phyloP scores from a whole-genome alignment of 2,329 filamentous ascomycete genomes.

The Cercospora sp. region DNA sequence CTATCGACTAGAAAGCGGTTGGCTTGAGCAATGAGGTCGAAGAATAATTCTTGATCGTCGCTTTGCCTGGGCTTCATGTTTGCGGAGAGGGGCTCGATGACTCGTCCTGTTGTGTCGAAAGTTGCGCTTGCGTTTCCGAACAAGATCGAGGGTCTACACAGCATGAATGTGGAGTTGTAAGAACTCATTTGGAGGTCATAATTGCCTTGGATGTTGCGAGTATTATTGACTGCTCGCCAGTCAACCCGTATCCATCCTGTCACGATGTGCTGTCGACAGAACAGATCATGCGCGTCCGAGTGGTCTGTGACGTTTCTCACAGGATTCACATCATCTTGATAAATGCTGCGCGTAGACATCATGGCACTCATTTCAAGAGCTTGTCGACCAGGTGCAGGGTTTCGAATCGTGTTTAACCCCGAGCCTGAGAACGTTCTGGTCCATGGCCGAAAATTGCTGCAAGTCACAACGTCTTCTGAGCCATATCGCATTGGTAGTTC shows the following conservation, averaged over 20 bases:
- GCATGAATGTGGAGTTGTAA: no score
- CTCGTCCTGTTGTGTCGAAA: no score
- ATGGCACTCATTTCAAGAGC: conserved; percentile 17
- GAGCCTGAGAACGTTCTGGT: background rate
- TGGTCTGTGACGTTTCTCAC: no score
- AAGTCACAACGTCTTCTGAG: background rate
- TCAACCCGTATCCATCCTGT: conserved; percentile 36
- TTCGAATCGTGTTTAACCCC: background rate
- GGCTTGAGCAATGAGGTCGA: conserved; percentile 20
- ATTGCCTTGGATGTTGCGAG: no score
- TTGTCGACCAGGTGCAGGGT: conserved; percentile 5
- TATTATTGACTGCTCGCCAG: background rate
- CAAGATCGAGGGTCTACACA: no score
- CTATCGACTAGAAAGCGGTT: conserved; percentile 25
- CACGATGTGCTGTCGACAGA: conserved; percentile 28
- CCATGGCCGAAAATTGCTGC: background rate
- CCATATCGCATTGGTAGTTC: background rate
- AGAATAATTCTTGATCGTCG: no score
- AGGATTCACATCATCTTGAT: no score
- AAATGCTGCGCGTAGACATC: conserved; percentile 6
- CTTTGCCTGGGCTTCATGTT: no score
- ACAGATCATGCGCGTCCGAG: conserved; percentile 15
- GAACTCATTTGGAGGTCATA: no score
- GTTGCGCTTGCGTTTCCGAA: no score
- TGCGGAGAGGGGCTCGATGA: no score